Percentiles rank a stretch among this genome's conserved stretches.
These are phyloP conservation scores for Themeda triandra DNA, from an alignment of 176 grass and related monocot species.

Conservation along the genomic window DNA sequence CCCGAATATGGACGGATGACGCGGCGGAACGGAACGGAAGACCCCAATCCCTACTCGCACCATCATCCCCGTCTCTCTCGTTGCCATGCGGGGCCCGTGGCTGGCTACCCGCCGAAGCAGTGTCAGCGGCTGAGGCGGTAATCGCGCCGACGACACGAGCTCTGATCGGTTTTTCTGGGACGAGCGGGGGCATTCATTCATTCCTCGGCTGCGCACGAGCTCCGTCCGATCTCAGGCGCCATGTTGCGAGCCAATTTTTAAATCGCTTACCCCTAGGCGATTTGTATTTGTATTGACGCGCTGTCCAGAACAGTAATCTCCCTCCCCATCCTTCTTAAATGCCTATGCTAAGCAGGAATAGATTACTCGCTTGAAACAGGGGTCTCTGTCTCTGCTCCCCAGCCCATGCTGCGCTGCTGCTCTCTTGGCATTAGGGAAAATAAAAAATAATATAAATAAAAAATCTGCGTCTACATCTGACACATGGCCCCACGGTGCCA, in stretches of 20 bases:
- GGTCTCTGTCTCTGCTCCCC: constrained; percentile 36
- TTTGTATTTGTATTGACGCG: accelerated
- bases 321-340: background rate
- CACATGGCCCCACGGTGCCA: constrained; percentile 8
- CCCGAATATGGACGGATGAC: background rate
- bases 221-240: background rate
- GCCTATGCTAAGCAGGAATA: background rate
- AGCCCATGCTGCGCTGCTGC: constrained; percentile 14
- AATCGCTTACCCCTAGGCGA: background rate
- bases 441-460: background rate
- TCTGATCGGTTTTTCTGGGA: background rate
- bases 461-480: constrained; percentile 1
- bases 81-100: background rate
- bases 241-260: background rate
- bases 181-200: constrained; percentile 22
- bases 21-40: background rate
- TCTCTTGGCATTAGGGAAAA: background rate
- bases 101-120: background rate
- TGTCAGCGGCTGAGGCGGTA: background rate
- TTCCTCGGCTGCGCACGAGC: constrained; percentile 7
- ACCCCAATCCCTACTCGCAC: background rate
- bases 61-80: background rate
- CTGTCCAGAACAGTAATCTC: constrained; percentile 25
- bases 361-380: constrained; percentile 37
- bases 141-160: background rate